Conservation (phyloP, 2,329 filamentous ascomycete species). For the Amauroascus verrucosus region DNA sequence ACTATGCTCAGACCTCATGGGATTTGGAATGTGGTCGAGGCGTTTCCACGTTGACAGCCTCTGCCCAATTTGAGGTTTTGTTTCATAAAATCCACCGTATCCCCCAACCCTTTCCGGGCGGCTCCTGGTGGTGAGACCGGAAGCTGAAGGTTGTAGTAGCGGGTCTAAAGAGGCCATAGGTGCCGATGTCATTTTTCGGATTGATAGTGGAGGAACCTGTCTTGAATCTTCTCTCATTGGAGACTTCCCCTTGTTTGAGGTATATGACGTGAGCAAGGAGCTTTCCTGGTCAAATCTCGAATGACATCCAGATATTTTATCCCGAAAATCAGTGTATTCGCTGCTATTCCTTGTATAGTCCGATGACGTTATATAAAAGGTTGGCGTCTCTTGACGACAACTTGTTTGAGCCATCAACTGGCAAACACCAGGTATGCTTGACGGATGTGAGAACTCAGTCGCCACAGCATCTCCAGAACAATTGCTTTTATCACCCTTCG, state of each 20-base stretch:
- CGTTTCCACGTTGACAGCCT: neutral
- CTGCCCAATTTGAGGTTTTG: neutral
- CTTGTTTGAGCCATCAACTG: neutral
- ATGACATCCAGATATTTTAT: neutral
- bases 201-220: neutral
- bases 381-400: neutral
- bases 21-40: slow-evolving; percentile 1
- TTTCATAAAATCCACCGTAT: slow-evolving; percentile 2
- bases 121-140: neutral
- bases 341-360: neutral
- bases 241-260: neutral
- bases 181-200: slow-evolving; percentile 3
- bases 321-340: too few species aligned
- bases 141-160: neutral
- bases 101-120: slow-evolving; percentile 2
- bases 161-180: neutral
- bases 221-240: neutral
- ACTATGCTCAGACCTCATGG: too few species aligned
- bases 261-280: neutral
- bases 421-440: neutral
- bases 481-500: neutral
- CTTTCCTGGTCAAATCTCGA: neutral
- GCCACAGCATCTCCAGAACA: too few species aligned
- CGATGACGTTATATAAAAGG: neutral
- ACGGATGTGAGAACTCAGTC: too few species aligned